Conservation (phyloP, 805 yeast genomes). For the Starmerella roubikii region DNA sequence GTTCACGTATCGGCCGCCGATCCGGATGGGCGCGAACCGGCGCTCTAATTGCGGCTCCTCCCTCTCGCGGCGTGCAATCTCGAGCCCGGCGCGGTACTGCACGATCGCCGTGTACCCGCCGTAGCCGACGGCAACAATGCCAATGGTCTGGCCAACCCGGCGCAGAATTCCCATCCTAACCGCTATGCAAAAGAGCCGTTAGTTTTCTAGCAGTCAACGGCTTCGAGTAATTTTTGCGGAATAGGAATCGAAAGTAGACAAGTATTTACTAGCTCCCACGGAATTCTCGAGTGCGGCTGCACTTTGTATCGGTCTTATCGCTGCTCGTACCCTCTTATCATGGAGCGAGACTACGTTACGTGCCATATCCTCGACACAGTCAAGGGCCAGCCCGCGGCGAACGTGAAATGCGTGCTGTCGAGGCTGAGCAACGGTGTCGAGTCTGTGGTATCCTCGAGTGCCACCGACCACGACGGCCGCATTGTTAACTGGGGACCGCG, state of each 20-base stretch:
- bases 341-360: conserved; percentile 47
- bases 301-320: too few species aligned
- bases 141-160: conserved; percentile 3
- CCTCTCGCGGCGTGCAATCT: conserved; percentile 13
- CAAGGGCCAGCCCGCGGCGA: conserved; percentile 64
- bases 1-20: conserved; percentile 64
- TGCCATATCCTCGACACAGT: conserved; percentile 85
- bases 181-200: background rate
- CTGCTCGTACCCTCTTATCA: conserved; percentile 6
- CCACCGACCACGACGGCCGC: conserved; percentile 73
- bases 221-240: too few species aligned
- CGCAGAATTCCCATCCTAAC: background rate
- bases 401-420: conserved; percentile 47
- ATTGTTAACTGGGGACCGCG: conserved; percentile 45
- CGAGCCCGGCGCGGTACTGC: conserved; percentile 11
- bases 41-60: conserved; percentile 11
- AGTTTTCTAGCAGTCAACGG: background rate
- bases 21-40: conserved; percentile 18
- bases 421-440: conserved; percentile 25
- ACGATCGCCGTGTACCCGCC: conserved; percentile 16
- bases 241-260: too few species aligned
- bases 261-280: too few species aligned
- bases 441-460: conserved; percentile 42
- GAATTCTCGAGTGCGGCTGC: too few species aligned
- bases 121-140: conserved; percentile 15